Conservation (phyloP, 2,329 filamentous ascomycete genomes). For the Claviceps pazoutovae region DNA sequence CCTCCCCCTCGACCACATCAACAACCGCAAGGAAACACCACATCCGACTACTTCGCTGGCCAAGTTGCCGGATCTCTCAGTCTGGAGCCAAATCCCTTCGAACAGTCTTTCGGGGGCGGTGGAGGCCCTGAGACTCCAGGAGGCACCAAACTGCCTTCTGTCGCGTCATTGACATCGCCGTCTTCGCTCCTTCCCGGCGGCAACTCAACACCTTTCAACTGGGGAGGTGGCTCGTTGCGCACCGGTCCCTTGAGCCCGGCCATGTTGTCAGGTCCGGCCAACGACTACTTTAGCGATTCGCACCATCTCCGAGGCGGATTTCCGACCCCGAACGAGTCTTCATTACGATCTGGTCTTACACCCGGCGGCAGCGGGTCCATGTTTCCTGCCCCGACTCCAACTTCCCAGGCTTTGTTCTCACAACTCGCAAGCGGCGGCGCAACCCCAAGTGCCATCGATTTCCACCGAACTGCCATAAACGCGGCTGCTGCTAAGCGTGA, state of each 20-base stretch:
- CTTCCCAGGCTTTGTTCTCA: conserved; percentile 69
- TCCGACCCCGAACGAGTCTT: conserved; percentile 93
- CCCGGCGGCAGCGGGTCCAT: conserved; percentile 92
- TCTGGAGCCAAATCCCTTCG: conserved; percentile 90
- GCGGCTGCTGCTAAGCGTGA: conserved; percentile 54
- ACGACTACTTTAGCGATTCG: conserved; percentile 79
- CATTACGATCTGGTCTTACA: conserved; percentile 77
- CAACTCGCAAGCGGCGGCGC: conserved; percentile 67
- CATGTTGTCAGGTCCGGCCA: conserved; percentile 79
- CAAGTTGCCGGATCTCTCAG: conserved; percentile 43
- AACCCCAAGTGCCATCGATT: conserved; percentile 84
- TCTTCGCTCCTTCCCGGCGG: conserved; percentile 64
- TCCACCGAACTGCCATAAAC: conserved; percentile 82
- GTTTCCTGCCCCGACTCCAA: conserved; percentile 86
- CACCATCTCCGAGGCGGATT: conserved; percentile 70
- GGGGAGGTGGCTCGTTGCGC: conserved; percentile 71
- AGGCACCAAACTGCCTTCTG: conserved; percentile 70
- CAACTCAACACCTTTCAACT: conserved; percentile 61
- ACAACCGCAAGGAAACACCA: conserved; percentile 32
- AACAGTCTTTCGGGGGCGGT: conserved; percentile 70
- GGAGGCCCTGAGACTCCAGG: conserved; percentile 65
- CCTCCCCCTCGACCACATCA: conserved; percentile 54
- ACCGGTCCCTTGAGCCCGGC: conserved; percentile 91
- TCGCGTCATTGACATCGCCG: conserved; percentile 82
- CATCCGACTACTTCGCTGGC: conserved; percentile 56